Conservation (phyloP, 1,139 yeast species). For the Pichia sp. region DNA sequence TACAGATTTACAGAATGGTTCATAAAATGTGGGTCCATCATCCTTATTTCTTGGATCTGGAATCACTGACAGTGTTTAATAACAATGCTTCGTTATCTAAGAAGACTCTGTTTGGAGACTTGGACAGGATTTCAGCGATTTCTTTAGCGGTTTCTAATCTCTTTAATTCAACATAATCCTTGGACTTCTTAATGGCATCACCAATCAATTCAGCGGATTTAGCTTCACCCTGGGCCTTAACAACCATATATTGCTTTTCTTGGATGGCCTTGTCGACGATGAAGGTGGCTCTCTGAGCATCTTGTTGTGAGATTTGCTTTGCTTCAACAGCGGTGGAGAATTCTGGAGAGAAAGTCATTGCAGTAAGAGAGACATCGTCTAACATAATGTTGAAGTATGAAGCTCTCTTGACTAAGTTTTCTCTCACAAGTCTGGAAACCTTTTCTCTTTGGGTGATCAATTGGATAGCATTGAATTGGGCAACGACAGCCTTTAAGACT, state of each 20-base stretch:
- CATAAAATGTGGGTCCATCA: not conserved
- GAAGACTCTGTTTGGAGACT: conserved; percentile 87
- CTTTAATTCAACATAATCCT: conserved; percentile 94
- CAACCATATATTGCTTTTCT: conserved; percentile 95
- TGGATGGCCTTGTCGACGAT: conserved; percentile 96
- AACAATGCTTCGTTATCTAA: conserved; percentile 91
- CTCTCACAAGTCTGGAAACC: conserved; percentile 89
- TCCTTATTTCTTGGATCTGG: conserved; percentile 37
- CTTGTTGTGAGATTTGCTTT: conserved; percentile 99
- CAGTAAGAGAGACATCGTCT: conserved; percentile 95
- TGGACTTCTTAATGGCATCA: conserved; percentile 96
- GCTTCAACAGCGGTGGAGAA: conserved; percentile 98
- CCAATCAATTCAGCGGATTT: conserved; percentile 97
- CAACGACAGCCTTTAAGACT: conserved; percentile 94
- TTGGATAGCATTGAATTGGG: conserved; percentile 98
- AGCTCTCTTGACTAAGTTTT: conserved; percentile 89
- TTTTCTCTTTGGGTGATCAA: conserved; percentile 97
- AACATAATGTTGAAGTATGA: conserved; percentile 79
- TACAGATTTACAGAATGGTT: not conserved
- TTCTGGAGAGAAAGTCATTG: conserved; percentile 97
- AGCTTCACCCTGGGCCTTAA: conserved; percentile 98
- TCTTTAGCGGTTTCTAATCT: conserved; percentile 97
- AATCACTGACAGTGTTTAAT: conserved; percentile 81
- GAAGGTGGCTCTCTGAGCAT: conserved; percentile 97
- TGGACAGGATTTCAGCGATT: conserved; percentile 81